phyloP scores from a whole-genome alignment of 2,329 filamentous ascomycete species.

The Verticillium klebahnii region DNA sequence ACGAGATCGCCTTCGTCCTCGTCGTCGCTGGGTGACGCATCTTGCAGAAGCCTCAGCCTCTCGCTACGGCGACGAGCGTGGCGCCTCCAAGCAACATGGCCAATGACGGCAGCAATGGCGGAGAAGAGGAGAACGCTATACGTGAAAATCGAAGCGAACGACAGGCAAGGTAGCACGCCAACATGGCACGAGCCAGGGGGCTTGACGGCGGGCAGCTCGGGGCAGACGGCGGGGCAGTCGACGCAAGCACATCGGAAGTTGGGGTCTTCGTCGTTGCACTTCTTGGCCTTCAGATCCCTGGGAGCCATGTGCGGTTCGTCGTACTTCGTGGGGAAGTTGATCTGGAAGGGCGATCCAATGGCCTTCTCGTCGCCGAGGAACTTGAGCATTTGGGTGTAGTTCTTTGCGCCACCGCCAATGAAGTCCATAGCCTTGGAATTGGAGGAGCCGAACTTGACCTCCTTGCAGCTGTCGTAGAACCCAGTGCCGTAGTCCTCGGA shows the following conservation, averaged over 20 bases:
- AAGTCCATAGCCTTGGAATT: constrained; percentile 93
- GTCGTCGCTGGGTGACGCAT: constrained; percentile 78
- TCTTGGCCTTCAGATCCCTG: constrained; percentile 68
- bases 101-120: constrained; percentile 61
- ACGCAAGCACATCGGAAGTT: constrained; percentile 88
- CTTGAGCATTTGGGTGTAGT: constrained; percentile 81
- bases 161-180: constrained; percentile 84
- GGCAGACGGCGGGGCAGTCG: constrained; percentile 84
- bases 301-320: constrained; percentile 67
- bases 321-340: constrained; percentile 75
- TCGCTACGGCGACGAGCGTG: constrained; percentile 74
- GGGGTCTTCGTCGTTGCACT: constrained; percentile 85
- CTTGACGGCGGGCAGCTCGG: constrained; percentile 72
- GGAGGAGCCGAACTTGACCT: constrained; percentile 95
- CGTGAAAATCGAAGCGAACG: constrained; percentile 83
- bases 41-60: constrained; percentile 80
- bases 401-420: constrained; percentile 90
- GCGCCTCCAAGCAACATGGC: constrained; percentile 70
- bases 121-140: constrained; percentile 73
- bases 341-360: constrained; percentile 93
- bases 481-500: constrained; percentile 78
- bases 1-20: constrained; percentile 89
- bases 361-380: constrained; percentile 91
- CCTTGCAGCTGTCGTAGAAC: constrained; percentile 96
- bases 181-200: constrained; percentile 71